Evolutionary conservation across 306 rosid genomes (phyloP), one percentile per base, ranked within the genome.

Genomic region (Castanea crenata): DNA sequence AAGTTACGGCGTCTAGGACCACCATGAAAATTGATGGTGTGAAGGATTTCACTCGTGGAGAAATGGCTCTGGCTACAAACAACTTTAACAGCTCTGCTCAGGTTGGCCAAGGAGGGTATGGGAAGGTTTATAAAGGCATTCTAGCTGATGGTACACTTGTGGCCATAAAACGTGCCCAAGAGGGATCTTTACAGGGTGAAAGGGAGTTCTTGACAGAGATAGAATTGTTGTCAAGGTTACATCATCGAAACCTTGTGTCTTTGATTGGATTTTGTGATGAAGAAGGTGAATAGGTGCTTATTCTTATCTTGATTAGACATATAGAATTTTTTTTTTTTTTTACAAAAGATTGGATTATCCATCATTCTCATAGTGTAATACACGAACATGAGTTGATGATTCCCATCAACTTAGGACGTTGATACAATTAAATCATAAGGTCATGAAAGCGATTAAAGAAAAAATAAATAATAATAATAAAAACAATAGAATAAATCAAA

Each of bases 151-250:
- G 93, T 80, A 86, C 90, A 1, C 61, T 79, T 62, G 93, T 89
- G 76, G 97, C 97, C 59, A 92, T 92, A 57, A 92, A 92, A 87
- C 97, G 95, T 80, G 97, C 97, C 55, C 95, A 85, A 78, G 97
- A 82, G 75, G 92, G 91, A 51, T 92, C 97, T 9, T 80, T 90
- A 74, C 97, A 92, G 87, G 97, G 97, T 35, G 92, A 90, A 84
- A 90, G 79, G 83, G 97, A 92, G 91, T 92, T 92, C 81, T 86
- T 92, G 29, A 92, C 97, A 49, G 97, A 92, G 83, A 92, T 92
- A 86, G 83, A 90, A 34, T 78, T 92, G 76, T 82, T 92, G 55
- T 90, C 97, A 71, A 87, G 95, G 84, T 62, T 89, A 73, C 97
- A 92, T 88, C 97, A 92, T 84, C 91, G 95, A 67, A 90, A 92